Conservation (phyloP, 345 rosid species). For the Trapa bicornis region DNA sequence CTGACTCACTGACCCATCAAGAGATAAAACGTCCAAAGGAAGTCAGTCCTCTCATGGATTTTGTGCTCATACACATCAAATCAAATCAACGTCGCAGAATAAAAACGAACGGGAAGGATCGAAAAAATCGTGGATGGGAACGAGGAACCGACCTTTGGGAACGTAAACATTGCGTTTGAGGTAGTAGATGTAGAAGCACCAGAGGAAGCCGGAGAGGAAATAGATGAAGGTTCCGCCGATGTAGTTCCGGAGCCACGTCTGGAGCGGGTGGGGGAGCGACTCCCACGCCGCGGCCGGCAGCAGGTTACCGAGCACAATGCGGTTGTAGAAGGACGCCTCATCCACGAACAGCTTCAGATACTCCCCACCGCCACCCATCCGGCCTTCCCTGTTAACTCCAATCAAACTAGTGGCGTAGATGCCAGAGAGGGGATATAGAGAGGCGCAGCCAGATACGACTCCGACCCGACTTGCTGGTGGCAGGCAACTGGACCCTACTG, state of each 20-base stretch:
- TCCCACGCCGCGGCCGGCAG: slow-evolving; percentile 52
- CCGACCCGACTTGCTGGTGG: background rate
- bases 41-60: background rate
- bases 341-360: slow-evolving; percentile 34
- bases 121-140: background rate
- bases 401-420: background rate
- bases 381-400: background rate
- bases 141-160: slow-evolving; percentile 43
- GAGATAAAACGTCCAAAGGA: background rate
- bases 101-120: background rate
- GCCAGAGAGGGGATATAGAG: background rate
- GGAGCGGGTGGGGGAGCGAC: slow-evolving; percentile 51
- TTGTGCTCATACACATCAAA: background rate
- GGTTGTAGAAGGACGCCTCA: slow-evolving; percentile 56
- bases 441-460: background rate
- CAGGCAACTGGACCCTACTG: background rate
- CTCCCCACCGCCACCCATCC: slow-evolving; percentile 9
- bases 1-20: background rate
- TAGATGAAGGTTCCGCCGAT: slow-evolving; percentile 59
- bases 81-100: background rate
- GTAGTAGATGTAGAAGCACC: slow-evolving; percentile 88
- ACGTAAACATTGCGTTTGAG: slow-evolving; percentile 65
- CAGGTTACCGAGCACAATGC: slow-evolving; percentile 48
- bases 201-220: slow-evolving; percentile 66
- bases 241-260: slow-evolving; percentile 92